phyloP scores from a whole-genome alignment of 164 flowering plant species.

The Annona squamosa region DNA sequence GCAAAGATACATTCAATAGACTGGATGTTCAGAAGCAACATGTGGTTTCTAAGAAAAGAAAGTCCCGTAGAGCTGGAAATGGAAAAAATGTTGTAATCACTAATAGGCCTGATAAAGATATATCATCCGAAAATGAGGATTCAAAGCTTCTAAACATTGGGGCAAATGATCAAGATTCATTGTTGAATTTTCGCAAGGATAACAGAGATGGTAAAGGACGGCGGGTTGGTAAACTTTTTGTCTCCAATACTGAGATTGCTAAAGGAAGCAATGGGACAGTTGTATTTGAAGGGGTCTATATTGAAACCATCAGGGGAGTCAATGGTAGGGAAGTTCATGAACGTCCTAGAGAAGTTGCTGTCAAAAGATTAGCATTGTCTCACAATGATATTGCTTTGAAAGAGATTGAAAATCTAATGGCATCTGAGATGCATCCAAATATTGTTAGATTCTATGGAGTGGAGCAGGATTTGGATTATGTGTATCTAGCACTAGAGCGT shows the following conservation, averaged over 20 bases:
- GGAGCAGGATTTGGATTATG: constrained; percentile 81
- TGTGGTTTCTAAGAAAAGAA: constrained; percentile 40
- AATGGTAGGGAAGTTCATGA: constrained; percentile 42
- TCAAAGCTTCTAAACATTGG: constrained; percentile 7
- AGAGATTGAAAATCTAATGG: constrained; percentile 86
- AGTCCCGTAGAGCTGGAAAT: constrained; percentile 30
- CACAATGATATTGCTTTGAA: constrained; percentile 79
- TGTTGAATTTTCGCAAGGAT: constrained; percentile 14
- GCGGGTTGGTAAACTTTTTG: constrained; percentile 53
- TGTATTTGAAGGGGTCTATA: constrained; percentile 63
- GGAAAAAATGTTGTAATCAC: constrained; percentile 17
- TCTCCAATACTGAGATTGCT: constrained; percentile 66
- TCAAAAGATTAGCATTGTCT: constrained; percentile 77
- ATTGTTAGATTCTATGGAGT: constrained; percentile 86
- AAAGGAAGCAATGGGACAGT: constrained; percentile 94
- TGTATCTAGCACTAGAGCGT: constrained; percentile 83
- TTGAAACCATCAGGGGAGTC: background rate
- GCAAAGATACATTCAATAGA: constrained; percentile 12
- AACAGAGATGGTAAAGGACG: constrained; percentile 37
- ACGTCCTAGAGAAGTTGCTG: constrained; percentile 73
- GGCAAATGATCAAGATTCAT: constrained; percentile 15
- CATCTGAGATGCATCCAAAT: constrained; percentile 85
- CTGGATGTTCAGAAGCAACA: constrained; percentile 13
- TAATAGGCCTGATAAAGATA: constrained; percentile 15
- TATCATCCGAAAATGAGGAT: constrained; percentile 14